Evolutionary conservation across 768 basidiomycete species (phyloP), one percentile per base, ranked within the genome.

Genomic region (Cyathus striatus): DNA sequence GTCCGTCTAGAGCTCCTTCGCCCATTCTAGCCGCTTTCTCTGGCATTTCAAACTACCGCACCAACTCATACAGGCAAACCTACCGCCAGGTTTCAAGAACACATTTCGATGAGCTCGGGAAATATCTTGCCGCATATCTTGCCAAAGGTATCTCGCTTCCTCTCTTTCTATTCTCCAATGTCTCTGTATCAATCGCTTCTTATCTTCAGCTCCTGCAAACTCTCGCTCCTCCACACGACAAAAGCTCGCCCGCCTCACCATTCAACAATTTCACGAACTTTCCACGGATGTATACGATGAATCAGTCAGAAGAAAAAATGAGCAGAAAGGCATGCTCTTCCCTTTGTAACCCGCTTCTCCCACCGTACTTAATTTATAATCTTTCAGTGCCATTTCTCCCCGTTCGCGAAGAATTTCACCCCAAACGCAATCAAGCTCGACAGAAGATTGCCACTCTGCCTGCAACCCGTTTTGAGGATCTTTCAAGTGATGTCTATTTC

Each of bases 361-460:
- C 27, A 30, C 27, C 7, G 7, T 30, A 7, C 7, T 30, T 30
- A 30, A 30, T n/a, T 30, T 63, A 74, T 40, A 79, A 78, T 37
- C 72, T 77, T 55, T 69, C 78, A 69, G 81, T 73, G 21, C 73
- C 81, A 27, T 87, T 83, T 61, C 66, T 88, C 6, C 81, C 85
- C 18, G 73, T 81, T 0, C 72, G 82, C 24, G 72, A 79, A 21
- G 85, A 86, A 49, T 88, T 88, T 53, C 86, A 89, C 58, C 86
- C 85, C 4, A 89, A 87, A 56, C 75, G 86, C 23, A 88, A 89
- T 54, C 83, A 86, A 58, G 86, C 86, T 0, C 69, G 87, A 23
- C 87, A 90, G 61, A 90, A 90, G 59, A 73, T 90, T 12, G 83
- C 86, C 3, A 90, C 86, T 0, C 72, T 90, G 6, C 85, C 87